Evolutionary conservation across 495 filamentous ascomycete species (phyloP).

Genomic region (Copromyces sp.): DNA sequence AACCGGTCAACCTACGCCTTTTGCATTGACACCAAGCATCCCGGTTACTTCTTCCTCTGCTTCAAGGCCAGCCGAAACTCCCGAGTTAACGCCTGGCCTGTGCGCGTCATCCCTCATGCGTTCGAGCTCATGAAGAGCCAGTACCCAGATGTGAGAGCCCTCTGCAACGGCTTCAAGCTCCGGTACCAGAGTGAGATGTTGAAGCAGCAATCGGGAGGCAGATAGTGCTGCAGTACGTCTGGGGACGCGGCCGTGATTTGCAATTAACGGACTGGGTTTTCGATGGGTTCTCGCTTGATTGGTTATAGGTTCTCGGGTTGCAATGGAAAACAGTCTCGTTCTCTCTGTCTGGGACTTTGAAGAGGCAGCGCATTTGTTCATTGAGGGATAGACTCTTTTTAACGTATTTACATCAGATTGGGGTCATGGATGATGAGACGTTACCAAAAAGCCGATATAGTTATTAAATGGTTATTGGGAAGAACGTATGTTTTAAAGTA

Average conservation of each 20-base stretch:
- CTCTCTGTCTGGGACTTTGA: neutral
- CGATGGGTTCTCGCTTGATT: neutral
- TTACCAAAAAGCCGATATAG: neutral
- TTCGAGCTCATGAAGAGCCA: conserved; percentile 78
- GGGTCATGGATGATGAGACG: neutral
- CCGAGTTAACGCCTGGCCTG: conserved; percentile 65
- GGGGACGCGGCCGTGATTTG: conserved; percentile 3
- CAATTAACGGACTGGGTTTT: neutral
- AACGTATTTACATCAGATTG: neutral
- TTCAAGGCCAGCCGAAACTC: conserved; percentile 82
- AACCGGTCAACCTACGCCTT: conserved; percentile 88
- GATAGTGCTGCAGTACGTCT: conserved; percentile 8
- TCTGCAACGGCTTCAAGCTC: conserved; percentile 75
- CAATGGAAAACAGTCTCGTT: neutral
- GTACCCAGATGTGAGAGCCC: conserved; percentile 86
- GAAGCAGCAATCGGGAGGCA: conserved; percentile 29
- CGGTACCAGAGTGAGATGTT: conserved; percentile 40
- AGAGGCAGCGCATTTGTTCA: neutral
- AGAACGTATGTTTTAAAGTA: neutral
- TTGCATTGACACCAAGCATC: conserved; percentile 82
- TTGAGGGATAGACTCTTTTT: neutral
- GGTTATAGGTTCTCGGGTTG: neutral
- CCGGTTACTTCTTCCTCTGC: conserved; percentile 90
- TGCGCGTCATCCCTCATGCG: conserved; percentile 77
- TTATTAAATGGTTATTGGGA: neutral